Conservation (phyloP, 208 protist genomes). For the Wallacemonas sp. region DNA sequence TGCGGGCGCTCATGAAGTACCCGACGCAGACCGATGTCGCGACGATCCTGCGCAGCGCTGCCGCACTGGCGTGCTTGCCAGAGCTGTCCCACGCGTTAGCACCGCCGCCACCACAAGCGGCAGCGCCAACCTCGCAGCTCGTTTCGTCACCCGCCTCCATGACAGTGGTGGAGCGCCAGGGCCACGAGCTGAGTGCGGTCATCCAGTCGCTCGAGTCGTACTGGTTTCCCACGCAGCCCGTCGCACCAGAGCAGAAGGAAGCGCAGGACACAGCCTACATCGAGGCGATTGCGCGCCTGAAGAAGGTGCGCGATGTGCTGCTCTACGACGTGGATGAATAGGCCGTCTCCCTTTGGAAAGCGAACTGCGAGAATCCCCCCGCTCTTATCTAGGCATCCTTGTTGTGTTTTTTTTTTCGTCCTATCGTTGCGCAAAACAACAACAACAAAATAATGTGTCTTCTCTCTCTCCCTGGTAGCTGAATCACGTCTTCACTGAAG, state of each 20-base stretch:
- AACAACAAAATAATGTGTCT: too few species aligned
- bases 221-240: slow-evolving; percentile 30
- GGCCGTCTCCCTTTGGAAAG: too few species aligned
- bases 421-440: too few species aligned
- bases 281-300: slow-evolving; percentile 67
- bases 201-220: slow-evolving; percentile 38
- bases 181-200: slow-evolving; percentile 26
- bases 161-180: slow-evolving; percentile 28
- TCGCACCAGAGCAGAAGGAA: slow-evolving; percentile 16
- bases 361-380: too few species aligned
- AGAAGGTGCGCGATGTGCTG: slow-evolving; percentile 74
- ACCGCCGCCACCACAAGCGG: background rate
- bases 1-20: slow-evolving; percentile 84
- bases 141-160: background rate
- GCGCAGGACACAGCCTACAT: slow-evolving; percentile 33
- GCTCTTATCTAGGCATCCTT: too few species aligned
- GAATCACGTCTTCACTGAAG: too few species aligned
- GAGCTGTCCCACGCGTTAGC: background rate
- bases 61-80: background rate
- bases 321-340: slow-evolving; percentile 44
- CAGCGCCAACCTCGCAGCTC: too few species aligned
- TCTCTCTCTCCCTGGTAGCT: too few species aligned
- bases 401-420: too few species aligned
- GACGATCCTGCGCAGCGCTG: slow-evolving; percentile 19
- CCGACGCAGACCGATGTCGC: slow-evolving; percentile 61